Percentiles rank a stretch among this genome's conserved stretches.
phyloP scores from a whole-genome alignment of 768 basidiomycete genomes.

The Pisolithus microcarpus region DNA sequence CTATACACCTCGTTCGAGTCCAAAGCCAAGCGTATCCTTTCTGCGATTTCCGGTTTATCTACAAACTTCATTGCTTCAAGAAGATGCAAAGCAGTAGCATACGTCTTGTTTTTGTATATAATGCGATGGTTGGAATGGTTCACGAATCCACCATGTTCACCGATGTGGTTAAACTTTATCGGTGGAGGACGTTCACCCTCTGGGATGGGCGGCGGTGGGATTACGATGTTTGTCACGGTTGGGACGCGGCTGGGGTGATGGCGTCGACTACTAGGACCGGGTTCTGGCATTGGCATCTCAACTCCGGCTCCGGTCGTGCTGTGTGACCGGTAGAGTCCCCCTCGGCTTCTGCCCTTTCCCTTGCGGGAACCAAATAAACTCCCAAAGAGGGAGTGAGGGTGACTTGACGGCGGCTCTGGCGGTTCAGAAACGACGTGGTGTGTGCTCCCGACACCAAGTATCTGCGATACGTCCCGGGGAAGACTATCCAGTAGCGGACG shows the following conservation, averaged over 20 bases:
- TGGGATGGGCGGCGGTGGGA: slow-evolving; percentile 19
- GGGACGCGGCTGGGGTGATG: slow-evolving; percentile 12
- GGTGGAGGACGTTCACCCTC: slow-evolving; percentile 13
- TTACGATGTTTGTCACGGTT: slow-evolving; percentile 17
- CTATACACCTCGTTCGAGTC: slow-evolving; percentile 33
- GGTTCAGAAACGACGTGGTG: slow-evolving; percentile 6
- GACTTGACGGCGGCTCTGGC: slow-evolving; percentile 14
- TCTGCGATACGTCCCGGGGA: slow-evolving; percentile 33
- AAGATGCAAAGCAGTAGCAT: slow-evolving; percentile 69
- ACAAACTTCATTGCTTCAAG: slow-evolving; percentile 69
- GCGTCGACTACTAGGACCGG: slow-evolving; percentile 10
- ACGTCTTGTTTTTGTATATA: slow-evolving; percentile 44
- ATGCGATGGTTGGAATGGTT: slow-evolving; percentile 63
- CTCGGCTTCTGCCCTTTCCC: slow-evolving; percentile 27
- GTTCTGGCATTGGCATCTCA: slow-evolving; percentile 10
- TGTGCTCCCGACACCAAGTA: slow-evolving; percentile 8
- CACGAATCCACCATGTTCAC: slow-evolving; percentile 44
- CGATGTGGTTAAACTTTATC: slow-evolving; percentile 38
- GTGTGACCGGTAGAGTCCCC: slow-evolving; percentile 43
- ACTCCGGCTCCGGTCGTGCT: slow-evolving; percentile 21
- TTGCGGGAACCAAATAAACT: slow-evolving; percentile 22
- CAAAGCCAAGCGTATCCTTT: slow-evolving; percentile 43
- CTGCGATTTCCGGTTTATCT: slow-evolving; percentile 44
- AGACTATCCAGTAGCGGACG: slow-evolving; percentile 43
- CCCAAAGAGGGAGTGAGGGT: slow-evolving; percentile 10